Percentiles rank a stretch among this genome's conserved stretches.
phyloP scores from a whole-genome alignment of 805 yeast species.

The Blastobotrys parvus region DNA sequence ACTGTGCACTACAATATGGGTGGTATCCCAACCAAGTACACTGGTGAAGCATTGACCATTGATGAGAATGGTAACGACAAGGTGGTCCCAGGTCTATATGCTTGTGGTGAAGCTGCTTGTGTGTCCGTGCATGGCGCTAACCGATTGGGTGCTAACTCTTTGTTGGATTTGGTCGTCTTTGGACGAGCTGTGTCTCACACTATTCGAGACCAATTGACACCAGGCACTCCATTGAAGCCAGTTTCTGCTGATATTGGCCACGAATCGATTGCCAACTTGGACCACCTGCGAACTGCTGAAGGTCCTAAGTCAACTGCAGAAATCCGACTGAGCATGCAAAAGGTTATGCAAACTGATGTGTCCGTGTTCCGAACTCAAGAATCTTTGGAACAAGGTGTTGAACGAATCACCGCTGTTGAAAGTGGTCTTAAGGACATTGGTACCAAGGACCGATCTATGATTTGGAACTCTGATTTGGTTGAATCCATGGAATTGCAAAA shows the following conservation, averaged over 20 bases:
- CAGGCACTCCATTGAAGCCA: conserved; percentile 80
- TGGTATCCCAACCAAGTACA: conserved; percentile 97
- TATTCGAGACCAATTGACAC: conserved; percentile 73
- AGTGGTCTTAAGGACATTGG: conserved; percentile 63
- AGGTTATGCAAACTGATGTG: conserved; percentile 92
- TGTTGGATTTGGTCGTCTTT: conserved; percentile 91
- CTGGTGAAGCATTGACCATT: conserved; percentile 84
- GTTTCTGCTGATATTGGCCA: conserved; percentile 80
- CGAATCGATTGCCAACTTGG: conserved; percentile 85
- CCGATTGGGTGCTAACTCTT: conserved; percentile 97
- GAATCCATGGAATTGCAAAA: conserved; percentile 95
- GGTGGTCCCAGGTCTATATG: conserved; percentile 85
- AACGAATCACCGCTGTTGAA: conserved; percentile 67
- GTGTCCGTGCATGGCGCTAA: conserved; percentile 99
- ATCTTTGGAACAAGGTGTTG: conserved; percentile 85
- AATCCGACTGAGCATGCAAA: conserved; percentile 88
- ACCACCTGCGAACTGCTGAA: conserved; percentile 72
- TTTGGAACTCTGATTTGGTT: conserved; percentile 95
- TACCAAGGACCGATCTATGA: conserved; percentile 94
- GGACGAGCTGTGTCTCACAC: conserved; percentile 98
- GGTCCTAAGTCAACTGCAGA: conserved; percentile 82
- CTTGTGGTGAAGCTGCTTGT: conserved; percentile 99
- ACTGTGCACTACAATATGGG: conserved; percentile 99
- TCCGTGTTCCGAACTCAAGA: conserved; percentile 95
- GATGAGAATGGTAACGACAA: conserved; percentile 84